phyloP scores from a whole-genome alignment of 805 yeast species.

The Schizosaccharomyces cryophilus region DNA sequence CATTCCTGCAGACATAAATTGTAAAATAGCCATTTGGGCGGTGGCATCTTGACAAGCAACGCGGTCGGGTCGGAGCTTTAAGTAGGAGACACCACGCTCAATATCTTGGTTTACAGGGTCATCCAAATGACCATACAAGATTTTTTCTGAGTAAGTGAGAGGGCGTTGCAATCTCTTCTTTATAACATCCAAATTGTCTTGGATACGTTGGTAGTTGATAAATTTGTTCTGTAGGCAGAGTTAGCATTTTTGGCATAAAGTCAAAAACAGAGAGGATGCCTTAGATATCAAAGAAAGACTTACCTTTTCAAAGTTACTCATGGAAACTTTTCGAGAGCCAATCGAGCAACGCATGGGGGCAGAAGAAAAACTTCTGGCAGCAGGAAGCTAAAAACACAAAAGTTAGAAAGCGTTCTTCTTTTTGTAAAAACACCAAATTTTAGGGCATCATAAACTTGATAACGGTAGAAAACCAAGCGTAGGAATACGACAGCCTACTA shows the following conservation, averaged over 20 bases:
- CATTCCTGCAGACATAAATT: constrained; percentile 93
- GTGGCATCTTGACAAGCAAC: constrained; percentile 99
- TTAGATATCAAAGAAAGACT: too few species aligned
- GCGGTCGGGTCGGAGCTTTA: constrained; percentile 86
- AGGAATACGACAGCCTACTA: too few species aligned
- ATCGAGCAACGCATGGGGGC: neutral
- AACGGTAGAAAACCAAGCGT: too few species aligned
- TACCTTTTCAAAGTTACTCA: neutral
- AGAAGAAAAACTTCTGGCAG: neutral
- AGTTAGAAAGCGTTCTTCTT: neutral
- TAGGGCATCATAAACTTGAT: too few species aligned
- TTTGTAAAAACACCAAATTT: neutral
- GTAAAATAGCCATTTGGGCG: constrained; percentile 96
- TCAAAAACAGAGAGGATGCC: too few species aligned
- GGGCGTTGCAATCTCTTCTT: constrained; percentile 65
- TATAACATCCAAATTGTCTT: constrained; percentile 70
- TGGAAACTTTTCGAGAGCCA: neutral
- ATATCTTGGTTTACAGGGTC: constrained; percentile 40
- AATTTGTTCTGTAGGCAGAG: neutral
- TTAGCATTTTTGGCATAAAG: neutral
- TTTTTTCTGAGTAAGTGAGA: constrained; percentile 81
- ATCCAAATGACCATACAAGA: constrained; percentile 74
- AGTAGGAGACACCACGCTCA: constrained; percentile 66
- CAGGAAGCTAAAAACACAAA: neutral
- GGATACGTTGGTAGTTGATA: constrained; percentile 72